phyloP scores from a whole-genome alignment of 495 filamentous ascomycete species.

The Daldinia caldariorum region DNA sequence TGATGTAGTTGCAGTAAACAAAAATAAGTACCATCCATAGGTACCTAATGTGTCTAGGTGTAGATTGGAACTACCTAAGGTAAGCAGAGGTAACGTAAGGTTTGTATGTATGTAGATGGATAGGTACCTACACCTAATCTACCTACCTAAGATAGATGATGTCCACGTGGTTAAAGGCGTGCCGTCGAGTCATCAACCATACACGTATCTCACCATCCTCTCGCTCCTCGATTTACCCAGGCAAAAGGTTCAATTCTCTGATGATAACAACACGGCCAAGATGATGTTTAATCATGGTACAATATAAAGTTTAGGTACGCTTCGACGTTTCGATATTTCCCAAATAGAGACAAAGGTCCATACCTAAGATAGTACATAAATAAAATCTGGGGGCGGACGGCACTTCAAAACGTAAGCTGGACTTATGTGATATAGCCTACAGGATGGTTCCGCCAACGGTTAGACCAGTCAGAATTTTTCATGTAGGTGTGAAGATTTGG shows the following conservation, averaged over 20 bases:
- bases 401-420: conserved; percentile 25
- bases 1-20: conserved; percentile 19
- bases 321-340: background rate
- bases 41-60: too few species aligned
- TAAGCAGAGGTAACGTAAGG: background rate
- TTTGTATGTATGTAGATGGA: conserved; percentile 2
- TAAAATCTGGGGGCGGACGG: conserved; percentile 25
- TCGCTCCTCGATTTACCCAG: conserved; percentile 2
- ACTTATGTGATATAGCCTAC: conserved; percentile 37
- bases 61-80: conserved; percentile 25
- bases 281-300: background rate
- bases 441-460: conserved; percentile 12
- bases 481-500: conserved; percentile 23
- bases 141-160: background rate
- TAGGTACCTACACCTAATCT: too few species aligned
- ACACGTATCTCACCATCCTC: conserved; percentile 2
- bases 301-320: conserved; percentile 23
- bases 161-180: conserved; percentile 41
- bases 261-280: background rate
- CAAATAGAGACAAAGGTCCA: conserved; percentile 15
- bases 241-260: background rate
- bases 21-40: background rate
- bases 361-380: background rate
- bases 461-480: conserved; percentile 22
- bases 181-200: conserved; percentile 17